Evolutionary conservation across 768 basidiomycete genomes (phyloP), one percentile per base, ranked within the genome.

Genomic region (Amanita inopinata): DNA sequence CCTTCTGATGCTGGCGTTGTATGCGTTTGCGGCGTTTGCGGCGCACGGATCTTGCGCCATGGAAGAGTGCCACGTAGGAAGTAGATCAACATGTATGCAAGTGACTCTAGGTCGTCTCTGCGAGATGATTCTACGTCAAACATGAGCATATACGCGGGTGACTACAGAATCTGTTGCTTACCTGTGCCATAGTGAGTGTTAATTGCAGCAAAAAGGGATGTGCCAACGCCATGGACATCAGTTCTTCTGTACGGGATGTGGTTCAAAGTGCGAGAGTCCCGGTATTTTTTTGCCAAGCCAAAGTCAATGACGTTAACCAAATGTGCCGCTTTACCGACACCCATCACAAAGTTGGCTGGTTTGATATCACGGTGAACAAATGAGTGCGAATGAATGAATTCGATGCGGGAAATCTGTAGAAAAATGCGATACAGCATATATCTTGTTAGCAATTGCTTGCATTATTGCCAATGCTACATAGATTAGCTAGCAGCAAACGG

Each of bases 321-420:
- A 52, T 73, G 71, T 0, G 73, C 56, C 19, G 66, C 65, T 49
- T 63, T 65, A 25, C 64, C 66, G 56, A 59, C 80, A 49, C 90
- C 88, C 89, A 98, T 97, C 47, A 99, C 83, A 58, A 99, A 99
- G 65, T 99, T 98, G 54, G 94, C 94, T 27, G 94, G 94, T 61
- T 98, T 99, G 62, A 99, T 85, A 59, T 98, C 94, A 51, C 94
- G 86, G 61, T 98, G 94, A 31, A 96, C 80, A 52, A 94, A 84
- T 55, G 89, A 87, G 56, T 89, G 83, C 1, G 86, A 88, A 64
- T 99, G 94, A 51, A 97, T 91, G 61, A 91, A 98, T 61, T 96
- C 89, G 55, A 97, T 83, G 36, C 94, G 90, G 5, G 90, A 89
- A 60, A 96, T 81, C 91, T 93, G 53, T 22, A 44, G 10, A 40